These are phyloP conservation scores for Starmerella ratchasimensis DNA, from an alignment of 805 yeast species.

Conservation along the genomic window DNA sequence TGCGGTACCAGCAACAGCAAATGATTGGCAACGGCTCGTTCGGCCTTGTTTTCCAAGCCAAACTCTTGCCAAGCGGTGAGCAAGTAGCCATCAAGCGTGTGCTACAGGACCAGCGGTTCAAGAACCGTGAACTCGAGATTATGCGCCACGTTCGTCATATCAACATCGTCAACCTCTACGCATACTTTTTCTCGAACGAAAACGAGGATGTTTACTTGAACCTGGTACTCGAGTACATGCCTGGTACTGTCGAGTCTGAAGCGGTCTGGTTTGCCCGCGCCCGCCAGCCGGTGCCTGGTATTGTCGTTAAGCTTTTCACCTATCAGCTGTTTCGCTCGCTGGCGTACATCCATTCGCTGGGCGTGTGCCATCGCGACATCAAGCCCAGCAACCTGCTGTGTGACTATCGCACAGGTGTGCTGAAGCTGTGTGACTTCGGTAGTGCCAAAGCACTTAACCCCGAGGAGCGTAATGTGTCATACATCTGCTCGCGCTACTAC, in stretches of 20 bases:
- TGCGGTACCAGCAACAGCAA: constrained; percentile 67
- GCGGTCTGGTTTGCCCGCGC: constrained; percentile 50
- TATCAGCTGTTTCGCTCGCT: constrained; percentile 66
- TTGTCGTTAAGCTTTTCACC: constrained; percentile 81
- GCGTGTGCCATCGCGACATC: constrained; percentile 82
- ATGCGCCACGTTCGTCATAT: constrained; percentile 82
- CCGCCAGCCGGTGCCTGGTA: constrained; percentile 67
- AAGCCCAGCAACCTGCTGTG: constrained; percentile 82
- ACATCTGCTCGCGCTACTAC: constrained; percentile 91
- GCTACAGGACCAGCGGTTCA: constrained; percentile 87
- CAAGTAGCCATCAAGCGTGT: constrained; percentile 90
- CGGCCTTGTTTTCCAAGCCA: constrained; percentile 91
- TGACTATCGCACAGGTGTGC: constrained; percentile 69
- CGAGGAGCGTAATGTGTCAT: constrained; percentile 85
- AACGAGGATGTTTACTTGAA: constrained; percentile 77
- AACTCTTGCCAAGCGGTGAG: constrained; percentile 56
- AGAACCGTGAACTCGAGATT: constrained; percentile 91
- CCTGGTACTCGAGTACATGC: constrained; percentile 79
- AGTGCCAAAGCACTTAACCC: constrained; percentile 85
- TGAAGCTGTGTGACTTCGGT: constrained; percentile 93
- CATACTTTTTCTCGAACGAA: constrained; percentile 71
- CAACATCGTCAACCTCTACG: constrained; percentile 75
- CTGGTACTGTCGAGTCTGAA: constrained; percentile 91
- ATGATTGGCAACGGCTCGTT: constrained; percentile 99
- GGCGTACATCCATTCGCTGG: constrained; percentile 56